Evolutionary conservation across 148 eudicot species (phyloP).

Genomic region (Cornus kousa): DNA sequence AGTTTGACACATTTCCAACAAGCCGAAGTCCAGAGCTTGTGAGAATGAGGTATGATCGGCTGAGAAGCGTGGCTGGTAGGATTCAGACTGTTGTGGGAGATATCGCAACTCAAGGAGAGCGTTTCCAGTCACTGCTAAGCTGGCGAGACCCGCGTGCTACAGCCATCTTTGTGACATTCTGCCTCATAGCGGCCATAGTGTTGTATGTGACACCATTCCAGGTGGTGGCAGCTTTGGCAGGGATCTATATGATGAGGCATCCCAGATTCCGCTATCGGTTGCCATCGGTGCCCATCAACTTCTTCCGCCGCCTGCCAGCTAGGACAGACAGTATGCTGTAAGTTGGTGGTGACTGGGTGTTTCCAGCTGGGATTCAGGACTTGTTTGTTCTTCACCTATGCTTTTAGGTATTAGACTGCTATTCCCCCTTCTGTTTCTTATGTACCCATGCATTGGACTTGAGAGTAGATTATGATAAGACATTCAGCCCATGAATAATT

Average conservation of each 20-base stretch:
- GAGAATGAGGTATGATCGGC: conserved; percentile 88
- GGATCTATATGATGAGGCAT: conserved; percentile 83
- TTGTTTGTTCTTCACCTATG: not conserved
- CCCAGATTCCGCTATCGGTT: conserved; percentile 81
- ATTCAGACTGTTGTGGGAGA: conserved; percentile 93
- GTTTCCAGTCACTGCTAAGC: conserved; percentile 81
- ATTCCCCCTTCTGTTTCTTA: not conserved
- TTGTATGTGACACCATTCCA: conserved; percentile 90
- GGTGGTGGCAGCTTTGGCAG: conserved; percentile 66
- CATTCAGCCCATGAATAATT: not conserved
- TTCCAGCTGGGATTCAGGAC: not conserved
- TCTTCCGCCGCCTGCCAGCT: conserved; percentile 92
- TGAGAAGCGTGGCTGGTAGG: conserved; percentile 88
- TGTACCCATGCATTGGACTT: not conserved
- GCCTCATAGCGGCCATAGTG: conserved; percentile 67
- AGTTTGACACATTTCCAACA: conserved; percentile 90
- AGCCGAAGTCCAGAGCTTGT: conserved; percentile 76
- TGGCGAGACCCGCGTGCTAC: conserved; percentile 99
- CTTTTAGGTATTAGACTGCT: not conserved
- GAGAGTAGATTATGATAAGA: not conserved
- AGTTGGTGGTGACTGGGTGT: conserved; percentile 3
- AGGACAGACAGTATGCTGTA: conserved; percentile 89
- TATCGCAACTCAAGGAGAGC: conserved; percentile 90
- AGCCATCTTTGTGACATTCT: conserved; percentile 69
- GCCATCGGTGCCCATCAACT: conserved; percentile 82